These are phyloP conservation scores for Globisporangium paroecandrum DNA, from an alignment of 352 stramenopile genomes.

Conservation along the genomic window DNA sequence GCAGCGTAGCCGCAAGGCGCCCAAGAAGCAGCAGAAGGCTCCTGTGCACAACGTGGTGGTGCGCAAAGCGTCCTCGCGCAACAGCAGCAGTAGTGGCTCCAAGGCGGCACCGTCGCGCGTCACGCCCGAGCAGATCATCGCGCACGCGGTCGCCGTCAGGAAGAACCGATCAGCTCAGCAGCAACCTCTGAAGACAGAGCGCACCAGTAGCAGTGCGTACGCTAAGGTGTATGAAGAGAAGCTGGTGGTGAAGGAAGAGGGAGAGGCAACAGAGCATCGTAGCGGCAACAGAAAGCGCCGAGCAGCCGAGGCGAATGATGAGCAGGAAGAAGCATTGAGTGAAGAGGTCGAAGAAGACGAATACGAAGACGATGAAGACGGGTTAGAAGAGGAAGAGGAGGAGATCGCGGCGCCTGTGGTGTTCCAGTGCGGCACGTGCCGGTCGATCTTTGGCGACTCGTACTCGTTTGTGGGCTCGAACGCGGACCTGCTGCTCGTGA, in stretches of 20 bases:
- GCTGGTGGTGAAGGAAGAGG: conserved; percentile 14
- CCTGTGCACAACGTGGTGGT: background rate
- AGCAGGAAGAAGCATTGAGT: conserved; percentile 15
- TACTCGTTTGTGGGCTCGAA: conserved; percentile 81
- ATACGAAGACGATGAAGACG: conserved; percentile 27
- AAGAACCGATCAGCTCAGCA: background rate
- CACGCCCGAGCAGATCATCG: conserved; percentile 18
- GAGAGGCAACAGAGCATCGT: background rate
- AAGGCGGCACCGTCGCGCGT: conserved; percentile 8
- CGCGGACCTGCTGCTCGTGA: conserved; percentile 65
- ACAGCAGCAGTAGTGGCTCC: background rate
- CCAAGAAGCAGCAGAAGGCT: background rate
- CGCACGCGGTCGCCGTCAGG: conserved; percentile 2
- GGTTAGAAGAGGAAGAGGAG: conserved; percentile 45
- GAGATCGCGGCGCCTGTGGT: conserved; percentile 65
- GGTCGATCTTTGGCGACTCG: conserved; percentile 81
- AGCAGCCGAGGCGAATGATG: conserved; percentile 4
- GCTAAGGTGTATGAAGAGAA: conserved; percentile 10
- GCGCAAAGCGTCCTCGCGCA: conserved; percentile 4
- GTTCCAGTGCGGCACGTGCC: conserved; percentile 82
- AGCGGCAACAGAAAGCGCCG: background rate
- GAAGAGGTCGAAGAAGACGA: conserved; percentile 32
- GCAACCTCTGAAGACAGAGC: background rate
- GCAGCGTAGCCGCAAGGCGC: conserved; percentile 1
- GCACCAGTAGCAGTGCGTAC: background rate